Evolutionary conservation across 2,329 filamentous ascomycete species (phyloP), one percentile per base, ranked within the genome.

Genomic region (Ceratocystiopsis sp.): DNA sequence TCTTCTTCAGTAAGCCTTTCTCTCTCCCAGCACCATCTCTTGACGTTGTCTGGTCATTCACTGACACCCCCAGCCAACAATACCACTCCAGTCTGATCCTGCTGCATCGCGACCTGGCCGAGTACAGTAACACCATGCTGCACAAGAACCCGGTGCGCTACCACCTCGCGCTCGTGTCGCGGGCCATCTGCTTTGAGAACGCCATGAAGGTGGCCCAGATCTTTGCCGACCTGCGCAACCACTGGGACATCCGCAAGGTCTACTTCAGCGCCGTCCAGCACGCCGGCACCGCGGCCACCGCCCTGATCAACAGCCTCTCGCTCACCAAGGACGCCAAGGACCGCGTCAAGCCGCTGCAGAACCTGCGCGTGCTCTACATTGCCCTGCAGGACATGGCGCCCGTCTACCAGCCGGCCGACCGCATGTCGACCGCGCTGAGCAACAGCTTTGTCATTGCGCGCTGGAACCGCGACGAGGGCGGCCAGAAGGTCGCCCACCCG

Each of bases 51-150:
- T 14, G 5, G 5, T 35, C 34, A 35, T 35, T 35, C 34, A 15
- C 5, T 14, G 12, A 16, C 7, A 35, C 13, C 7, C 37, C 6
- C 32, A 41, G 39, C 32, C 32, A 34, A 14, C 37, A 38, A 38
- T 41, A 41, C 17, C 39, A 41, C 29, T 35, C 39, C n/a, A 35
- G 29, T 12, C 39, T 41, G 15, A 41, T 41, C 29, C 29, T 41
- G n/a, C 33, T 41, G 6, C 39, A 41, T 12, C 39, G 39, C 3
- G 37, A 25, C 37, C 37, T 38, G 4, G 37, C 37, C 17, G 37
- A 38, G 37, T 38, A 38, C 19, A 12, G 14, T 18, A 38, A 38
- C 37, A 25, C 18, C 7, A 25, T 12, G 3, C 37, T 38, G 11
- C 6, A 21, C 17, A 21, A 38, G 17, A 9, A 21, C 12, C 37